A percentile compares a stretch with the other conserved stretches of the same genome.
phyloP scores from a whole-genome alignment of 1,139 yeast genomes.

The Kurtzmaniella quercitrusa region DNA sequence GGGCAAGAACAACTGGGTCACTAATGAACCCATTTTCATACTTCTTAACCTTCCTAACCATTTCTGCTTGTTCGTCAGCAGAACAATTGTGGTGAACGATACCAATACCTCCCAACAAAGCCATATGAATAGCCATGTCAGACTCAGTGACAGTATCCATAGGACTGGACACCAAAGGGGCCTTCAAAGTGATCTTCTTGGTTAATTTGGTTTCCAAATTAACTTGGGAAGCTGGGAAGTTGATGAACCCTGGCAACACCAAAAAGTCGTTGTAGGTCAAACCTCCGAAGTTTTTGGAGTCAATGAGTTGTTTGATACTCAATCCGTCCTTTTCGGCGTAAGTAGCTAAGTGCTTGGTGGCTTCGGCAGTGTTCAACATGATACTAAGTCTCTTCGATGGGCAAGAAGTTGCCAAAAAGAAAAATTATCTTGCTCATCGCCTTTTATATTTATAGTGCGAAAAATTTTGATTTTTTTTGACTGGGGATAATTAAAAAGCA shows the following conservation, averaged over 20 bases:
- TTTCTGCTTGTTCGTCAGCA: conserved; percentile 95
- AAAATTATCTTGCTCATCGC: conserved; percentile 1
- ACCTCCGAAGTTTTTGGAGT: conserved; percentile 88
- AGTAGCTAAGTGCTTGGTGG: conserved; percentile 60
- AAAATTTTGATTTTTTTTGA: conserved; percentile 9
- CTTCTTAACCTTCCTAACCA: conserved; percentile 95
- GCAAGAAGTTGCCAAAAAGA: conserved; percentile 3
- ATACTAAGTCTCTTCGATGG: conserved; percentile 12
- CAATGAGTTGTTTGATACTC: conserved; percentile 79
- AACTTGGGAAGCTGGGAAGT: conserved; percentile 78
- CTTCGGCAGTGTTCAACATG: conserved; percentile 57
- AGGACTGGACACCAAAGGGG: conserved; percentile 97
- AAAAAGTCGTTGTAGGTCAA: conserved; percentile 95
- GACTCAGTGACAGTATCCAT: conserved; percentile 99
- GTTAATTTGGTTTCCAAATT: conserved; percentile 81
- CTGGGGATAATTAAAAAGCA: background rate
- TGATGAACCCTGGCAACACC: conserved; percentile 91
- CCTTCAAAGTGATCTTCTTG: conserved; percentile 82
- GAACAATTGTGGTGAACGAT: conserved; percentile 96
- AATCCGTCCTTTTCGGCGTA: conserved; percentile 82
- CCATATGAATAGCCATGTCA: conserved; percentile 98
- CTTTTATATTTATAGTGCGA: conserved; percentile 9
- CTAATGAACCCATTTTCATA: conserved; percentile 96
- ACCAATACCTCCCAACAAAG: conserved; percentile 98
- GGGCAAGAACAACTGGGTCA: conserved; percentile 85